These are phyloP conservation scores for Mycena albidolilacea DNA, from an alignment of 768 basidiomycete species.

Conservation along the genomic window DNA sequence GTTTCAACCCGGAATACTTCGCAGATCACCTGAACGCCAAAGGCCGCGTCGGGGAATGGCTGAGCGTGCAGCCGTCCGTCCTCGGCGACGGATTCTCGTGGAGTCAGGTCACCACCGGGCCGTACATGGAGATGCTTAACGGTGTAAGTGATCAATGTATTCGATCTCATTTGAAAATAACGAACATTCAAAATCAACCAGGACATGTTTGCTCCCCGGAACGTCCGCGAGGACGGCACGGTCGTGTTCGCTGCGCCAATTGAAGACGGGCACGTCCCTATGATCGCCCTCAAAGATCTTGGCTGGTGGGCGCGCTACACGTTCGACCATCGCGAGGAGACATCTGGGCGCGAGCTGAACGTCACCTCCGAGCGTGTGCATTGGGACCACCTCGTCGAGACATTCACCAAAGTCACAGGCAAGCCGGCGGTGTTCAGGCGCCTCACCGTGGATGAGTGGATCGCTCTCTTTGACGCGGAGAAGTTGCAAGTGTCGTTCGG, in stretches of 20 bases:
- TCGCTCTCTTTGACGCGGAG: too few relatives aligned
- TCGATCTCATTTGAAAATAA: neutral
- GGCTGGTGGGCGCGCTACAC: constrained; percentile 58
- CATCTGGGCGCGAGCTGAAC: constrained; percentile 53
- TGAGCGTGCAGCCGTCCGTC: constrained; percentile 1
- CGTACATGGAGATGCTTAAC: constrained; percentile 24
- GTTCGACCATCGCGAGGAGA: constrained; percentile 52
- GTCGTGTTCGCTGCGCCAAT: constrained; percentile 57
- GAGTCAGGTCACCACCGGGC: constrained; percentile 23
- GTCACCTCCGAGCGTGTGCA: constrained; percentile 54
- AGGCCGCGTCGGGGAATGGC: constrained; percentile 19
- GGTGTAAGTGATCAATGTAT: neutral
- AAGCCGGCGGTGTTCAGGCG: constrained; percentile 27
- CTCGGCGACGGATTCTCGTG: neutral
- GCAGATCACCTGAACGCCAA: constrained; percentile 24
- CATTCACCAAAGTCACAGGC: constrained; percentile 35
- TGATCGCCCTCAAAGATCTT: constrained; percentile 56
- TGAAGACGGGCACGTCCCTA: constrained; percentile 51
- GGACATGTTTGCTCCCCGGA: constrained; percentile 9
- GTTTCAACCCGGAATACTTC: too few relatives aligned
- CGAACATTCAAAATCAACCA: too few relatives aligned
- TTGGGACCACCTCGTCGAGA: constrained; percentile 52
- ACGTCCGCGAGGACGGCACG: constrained; percentile 55
- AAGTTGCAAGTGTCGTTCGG: too few relatives aligned
- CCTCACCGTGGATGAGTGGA: constrained; percentile 24